These are phyloP conservation scores for Termitomyces sp. DNA, from an alignment of 768 basidiomycete species.

Conservation along the genomic window DNA sequence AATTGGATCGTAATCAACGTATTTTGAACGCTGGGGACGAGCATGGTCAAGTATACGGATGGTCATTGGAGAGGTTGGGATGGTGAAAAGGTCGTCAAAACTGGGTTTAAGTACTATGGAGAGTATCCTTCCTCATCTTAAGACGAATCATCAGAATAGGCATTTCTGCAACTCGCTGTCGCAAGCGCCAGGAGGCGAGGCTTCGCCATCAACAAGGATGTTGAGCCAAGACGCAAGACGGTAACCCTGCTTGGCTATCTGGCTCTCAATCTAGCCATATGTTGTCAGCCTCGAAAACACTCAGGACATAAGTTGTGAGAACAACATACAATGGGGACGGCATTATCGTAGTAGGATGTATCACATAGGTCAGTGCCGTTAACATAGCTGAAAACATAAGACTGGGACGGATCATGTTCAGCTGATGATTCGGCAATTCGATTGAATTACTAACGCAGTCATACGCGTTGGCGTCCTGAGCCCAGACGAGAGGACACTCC, in stretches of 20 bases:
- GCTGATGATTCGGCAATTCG: too few relatives aligned
- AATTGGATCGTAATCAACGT: slow-evolving; percentile 40
- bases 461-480: too few relatives aligned
- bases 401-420: too few relatives aligned
- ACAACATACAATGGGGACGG: too few relatives aligned
- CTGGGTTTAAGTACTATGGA: not conserved
- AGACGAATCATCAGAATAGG: not conserved
- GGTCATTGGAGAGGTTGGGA: slow-evolving; percentile 38
- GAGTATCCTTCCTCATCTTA: not conserved
- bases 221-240: slow-evolving; percentile 51
- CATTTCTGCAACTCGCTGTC: not conserved
- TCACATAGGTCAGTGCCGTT: too few relatives aligned
- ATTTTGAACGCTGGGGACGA: slow-evolving; percentile 39
- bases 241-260: slow-evolving; percentile 47
- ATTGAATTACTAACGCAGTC: too few relatives aligned
- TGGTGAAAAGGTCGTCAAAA: slow-evolving; percentile 22
- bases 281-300: too few relatives aligned
- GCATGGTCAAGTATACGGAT: slow-evolving; percentile 36
- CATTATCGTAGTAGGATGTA: too few relatives aligned
- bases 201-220: slow-evolving; percentile 39
- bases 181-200: not conserved
- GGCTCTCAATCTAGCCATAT: slow-evolving; percentile 10
- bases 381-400: too few relatives aligned
- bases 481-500: too few relatives aligned
- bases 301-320: too few relatives aligned